Evolutionary conservation across 441 rosid species (phyloP).

Genomic region (Jatropha multifida): DNA sequence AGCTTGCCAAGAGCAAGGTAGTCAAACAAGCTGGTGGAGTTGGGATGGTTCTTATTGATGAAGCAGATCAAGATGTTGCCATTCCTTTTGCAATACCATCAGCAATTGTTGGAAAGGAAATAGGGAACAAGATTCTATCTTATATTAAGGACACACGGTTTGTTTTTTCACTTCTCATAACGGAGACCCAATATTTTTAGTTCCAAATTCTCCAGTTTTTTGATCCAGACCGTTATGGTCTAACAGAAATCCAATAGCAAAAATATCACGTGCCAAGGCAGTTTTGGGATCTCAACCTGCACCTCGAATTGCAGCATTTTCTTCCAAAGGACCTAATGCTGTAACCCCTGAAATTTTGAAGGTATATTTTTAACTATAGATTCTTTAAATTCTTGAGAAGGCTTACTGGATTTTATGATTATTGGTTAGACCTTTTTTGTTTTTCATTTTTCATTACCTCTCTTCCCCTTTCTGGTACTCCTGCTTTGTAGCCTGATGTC

Average conservation of each 20-base stretch:
- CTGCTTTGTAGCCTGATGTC: conserved; percentile 56
- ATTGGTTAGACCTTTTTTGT: background rate
- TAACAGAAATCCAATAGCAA: conserved; percentile 45
- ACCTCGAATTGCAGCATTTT: conserved; percentile 60
- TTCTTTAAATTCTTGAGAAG: background rate
- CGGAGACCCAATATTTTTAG: background rate
- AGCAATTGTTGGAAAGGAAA: conserved; percentile 44
- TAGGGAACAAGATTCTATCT: conserved; percentile 44
- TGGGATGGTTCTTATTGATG: conserved; percentile 58
- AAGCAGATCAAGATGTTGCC: conserved; percentile 51
- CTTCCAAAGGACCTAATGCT: conserved; percentile 74
- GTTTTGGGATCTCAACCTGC: conserved; percentile 51
- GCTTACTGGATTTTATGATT: background rate
- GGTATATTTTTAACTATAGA: conserved; percentile 30
- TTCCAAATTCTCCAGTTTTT: conserved; percentile 5
- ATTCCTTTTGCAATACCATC: conserved; percentile 58
- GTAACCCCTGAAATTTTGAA: conserved; percentile 67
- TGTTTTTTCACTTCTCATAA: conserved; percentile 14
- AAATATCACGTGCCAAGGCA: conserved; percentile 51
- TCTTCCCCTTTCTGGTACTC: background rate
- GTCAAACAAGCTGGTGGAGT: conserved; percentile 58
- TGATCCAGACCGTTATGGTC: background rate
- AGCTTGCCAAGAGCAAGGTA: conserved; percentile 43
- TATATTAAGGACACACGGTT: conserved; percentile 43
- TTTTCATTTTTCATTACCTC: background rate